Conservation (phyloP, 2,329 filamentous ascomycete genomes). For the Didymella arachidicola region DNA sequence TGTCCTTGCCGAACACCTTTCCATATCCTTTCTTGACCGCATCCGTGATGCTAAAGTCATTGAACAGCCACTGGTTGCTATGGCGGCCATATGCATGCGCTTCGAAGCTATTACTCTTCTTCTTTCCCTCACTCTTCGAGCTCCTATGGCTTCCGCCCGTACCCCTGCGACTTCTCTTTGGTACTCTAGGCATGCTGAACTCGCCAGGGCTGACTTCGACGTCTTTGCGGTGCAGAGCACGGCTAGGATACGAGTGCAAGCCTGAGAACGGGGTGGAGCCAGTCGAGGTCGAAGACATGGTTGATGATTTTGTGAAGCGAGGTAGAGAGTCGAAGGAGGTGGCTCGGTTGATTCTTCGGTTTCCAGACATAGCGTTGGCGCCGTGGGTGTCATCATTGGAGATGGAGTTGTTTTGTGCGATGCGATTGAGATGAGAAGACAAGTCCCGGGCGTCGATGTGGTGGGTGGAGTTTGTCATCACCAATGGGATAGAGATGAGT, state of each 20-base stretch:
- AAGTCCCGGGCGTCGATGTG: slow-evolving; percentile 40
- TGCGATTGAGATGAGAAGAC: slow-evolving; percentile 30
- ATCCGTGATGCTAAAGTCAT: slow-evolving; percentile 48
- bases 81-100: slow-evolving; percentile 49
- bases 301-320: slow-evolving; percentile 39
- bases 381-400: slow-evolving; percentile 16
- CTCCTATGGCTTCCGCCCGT: slow-evolving; percentile 26
- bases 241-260: slow-evolving; percentile 26
- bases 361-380: slow-evolving; percentile 28
- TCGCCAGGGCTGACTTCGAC: slow-evolving; percentile 34
- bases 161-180: slow-evolving; percentile 27
- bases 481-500: slow-evolving; percentile 21
- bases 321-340: slow-evolving; percentile 38
- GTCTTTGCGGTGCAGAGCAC: slow-evolving; percentile 24
- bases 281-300: slow-evolving; percentile 35
- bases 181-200: slow-evolving; percentile 41
- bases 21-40: slow-evolving; percentile 43
- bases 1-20: slow-evolving; percentile 37
- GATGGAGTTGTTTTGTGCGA: slow-evolving; percentile 23
- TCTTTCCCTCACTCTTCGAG: slow-evolving; percentile 23
- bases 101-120: slow-evolving; percentile 28
- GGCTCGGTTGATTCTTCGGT: slow-evolving; percentile 35
- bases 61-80: slow-evolving; percentile 51
- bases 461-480: slow-evolving; percentile 44
- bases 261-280: slow-evolving; percentile 25